Conservation (phyloP, 495 filamentous ascomycete species). For the Cercophora samala region DNA sequence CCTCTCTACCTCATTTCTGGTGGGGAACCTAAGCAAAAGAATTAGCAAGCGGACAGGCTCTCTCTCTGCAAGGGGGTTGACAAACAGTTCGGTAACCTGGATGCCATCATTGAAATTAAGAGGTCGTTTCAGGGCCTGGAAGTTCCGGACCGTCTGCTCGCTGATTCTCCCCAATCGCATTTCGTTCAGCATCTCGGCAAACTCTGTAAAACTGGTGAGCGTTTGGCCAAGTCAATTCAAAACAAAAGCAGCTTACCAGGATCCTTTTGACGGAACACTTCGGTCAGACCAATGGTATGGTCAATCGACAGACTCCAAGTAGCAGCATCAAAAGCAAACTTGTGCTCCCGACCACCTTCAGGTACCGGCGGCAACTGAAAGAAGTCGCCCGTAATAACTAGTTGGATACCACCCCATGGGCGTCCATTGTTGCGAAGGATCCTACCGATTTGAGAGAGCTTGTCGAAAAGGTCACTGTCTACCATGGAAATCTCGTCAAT, state of each 20-base stretch:
- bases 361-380: slow-evolving; percentile 96
- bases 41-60: neutral
- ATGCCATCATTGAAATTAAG: slow-evolving; percentile 71
- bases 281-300: slow-evolving; percentile 91
- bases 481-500: slow-evolving; percentile 99
- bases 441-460: slow-evolving; percentile 85
- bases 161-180: slow-evolving; percentile 86
- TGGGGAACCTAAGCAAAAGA: slow-evolving; percentile 65
- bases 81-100: slow-evolving; percentile 84
- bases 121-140: slow-evolving; percentile 65
- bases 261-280: slow-evolving; percentile 94
- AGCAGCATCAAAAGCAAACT: slow-evolving; percentile 87
- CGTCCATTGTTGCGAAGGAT: slow-evolving; percentile 77
- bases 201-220: slow-evolving; percentile 49
- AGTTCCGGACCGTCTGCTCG: slow-evolving; percentile 63
- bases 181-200: slow-evolving; percentile 93
- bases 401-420: slow-evolving; percentile 93
- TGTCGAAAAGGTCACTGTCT: slow-evolving; percentile 94
- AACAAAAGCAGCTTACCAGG: slow-evolving; percentile 53
- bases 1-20: slow-evolving; percentile 80
- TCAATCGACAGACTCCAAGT: slow-evolving; percentile 91
- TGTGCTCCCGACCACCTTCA: slow-evolving; percentile 59
- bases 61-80: neutral
- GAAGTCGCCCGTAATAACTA: slow-evolving; percentile 95
- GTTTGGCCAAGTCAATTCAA: neutral